Evolutionary conservation across 2,329 filamentous ascomycete species (phyloP), one percentile per base, ranked within the genome.

Genomic region (Pseudocercospora cruenta): DNA sequence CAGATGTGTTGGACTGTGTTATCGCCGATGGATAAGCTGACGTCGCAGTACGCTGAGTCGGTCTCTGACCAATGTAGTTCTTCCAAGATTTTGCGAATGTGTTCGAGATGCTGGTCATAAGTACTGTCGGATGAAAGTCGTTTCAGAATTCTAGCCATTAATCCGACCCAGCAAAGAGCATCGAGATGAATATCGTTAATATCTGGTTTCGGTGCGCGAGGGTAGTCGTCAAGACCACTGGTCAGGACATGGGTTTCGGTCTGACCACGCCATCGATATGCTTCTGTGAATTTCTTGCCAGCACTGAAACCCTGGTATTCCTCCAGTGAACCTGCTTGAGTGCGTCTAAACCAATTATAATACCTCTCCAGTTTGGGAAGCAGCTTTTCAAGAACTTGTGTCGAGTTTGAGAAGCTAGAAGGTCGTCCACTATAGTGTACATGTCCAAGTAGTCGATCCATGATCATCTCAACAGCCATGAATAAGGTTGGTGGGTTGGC

Each of bases 401-500:
- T 33, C 10, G 31, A 2, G 31, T 33, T 33, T 33, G 31, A 33
- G 9, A 33, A 33, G 10, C 31, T 33, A 2, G 31, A 33, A 12
- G 31, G 31, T 33, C 10, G 31, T 33, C 31, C 10, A 33, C 10
- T 33, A 4, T 33, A 33, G 2, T 12, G 4, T 33, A 31, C 28
- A 31, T 31, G 28, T 7, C 28, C 4, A 31, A 31, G 80, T 0
- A 82, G 79, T 75, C 77, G 78, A n/a, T 93, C 89, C 74, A 96
- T 87, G 75, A 97, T 93, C 9, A 86, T 86, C 70, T 96, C 92
- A 16, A 98, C 84, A 66, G 95, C 89, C 76, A 98, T 88, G 81
- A 96, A 97, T 1, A 98, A 85, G 0, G 95, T 98, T 0, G 95
- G 95, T 0, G 95, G 95, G 79, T 99, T 99, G 60, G 95, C 95